These are phyloP conservation scores for Boletus coccyginus DNA, from an alignment of 768 basidiomycete genomes.

Conservation along the genomic window DNA sequence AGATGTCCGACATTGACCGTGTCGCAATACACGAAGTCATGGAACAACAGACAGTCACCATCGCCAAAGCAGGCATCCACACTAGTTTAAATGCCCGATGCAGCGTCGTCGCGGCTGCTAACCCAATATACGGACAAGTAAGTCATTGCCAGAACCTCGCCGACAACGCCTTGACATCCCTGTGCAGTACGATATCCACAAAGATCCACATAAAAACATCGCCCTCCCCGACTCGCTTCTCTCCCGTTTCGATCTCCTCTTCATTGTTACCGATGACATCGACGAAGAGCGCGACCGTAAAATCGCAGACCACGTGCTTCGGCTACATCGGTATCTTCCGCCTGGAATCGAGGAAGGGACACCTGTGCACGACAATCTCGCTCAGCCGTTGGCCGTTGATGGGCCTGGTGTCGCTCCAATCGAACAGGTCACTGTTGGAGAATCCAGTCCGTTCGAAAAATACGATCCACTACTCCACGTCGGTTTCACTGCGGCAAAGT, in stretches of 20 bases:
- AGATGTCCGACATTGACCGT: constrained; percentile 98
- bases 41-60: constrained; percentile 99
- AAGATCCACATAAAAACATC: constrained; percentile 98
- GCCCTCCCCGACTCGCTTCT: constrained; percentile 96
- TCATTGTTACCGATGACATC: constrained; percentile 97
- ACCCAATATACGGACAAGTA: constrained; percentile 97
- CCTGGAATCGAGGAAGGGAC: constrained; percentile 97
- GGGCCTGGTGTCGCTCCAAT: constrained; percentile 51
- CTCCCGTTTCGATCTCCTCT: constrained; percentile 97
- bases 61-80: constrained; percentile 98
- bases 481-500: constrained; percentile 54
- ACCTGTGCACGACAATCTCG: constrained; percentile 81
- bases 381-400: constrained; percentile 86
- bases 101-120: constrained; percentile 96
- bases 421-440: constrained; percentile 36
- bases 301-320: constrained; percentile 96
- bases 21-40: constrained; percentile 99
- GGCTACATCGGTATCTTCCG: constrained; percentile 95
- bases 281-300: constrained; percentile 90
- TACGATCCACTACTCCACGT: constrained; percentile 94
- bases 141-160: constrained; percentile 16
- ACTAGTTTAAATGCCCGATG: constrained; percentile 97
- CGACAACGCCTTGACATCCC: constrained; percentile 8
- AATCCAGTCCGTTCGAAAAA: constrained; percentile 84
- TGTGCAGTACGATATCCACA: constrained; percentile 95